Conservation (phyloP, 148 eudicot genomes). For the Oxyria digyna region DNA sequence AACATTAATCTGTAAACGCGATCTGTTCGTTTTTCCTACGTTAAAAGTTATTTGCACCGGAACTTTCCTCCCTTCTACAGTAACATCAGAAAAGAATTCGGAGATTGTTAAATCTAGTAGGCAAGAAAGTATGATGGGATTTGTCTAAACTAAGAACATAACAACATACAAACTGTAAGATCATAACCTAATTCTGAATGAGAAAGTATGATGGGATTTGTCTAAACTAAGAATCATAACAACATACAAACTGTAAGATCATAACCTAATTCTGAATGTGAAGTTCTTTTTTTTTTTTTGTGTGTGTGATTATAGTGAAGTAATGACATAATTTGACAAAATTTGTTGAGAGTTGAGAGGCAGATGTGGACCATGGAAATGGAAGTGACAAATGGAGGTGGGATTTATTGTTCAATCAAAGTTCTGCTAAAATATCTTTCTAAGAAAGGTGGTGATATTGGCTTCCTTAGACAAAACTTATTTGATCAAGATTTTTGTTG, state of each 20-base stretch:
- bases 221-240: neutral
- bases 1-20: too few species aligned
- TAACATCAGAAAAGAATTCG: neutral
- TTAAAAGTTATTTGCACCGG: neutral
- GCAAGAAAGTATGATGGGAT: neutral
- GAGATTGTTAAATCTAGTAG: neutral
- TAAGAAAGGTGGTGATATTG: neutral
- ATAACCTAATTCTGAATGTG: neutral
- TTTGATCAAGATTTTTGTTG: slow-evolving; percentile 4
- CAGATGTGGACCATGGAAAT: neutral
- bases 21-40: too few species aligned
- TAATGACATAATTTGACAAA: neutral
- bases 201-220: neutral
- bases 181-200: neutral
- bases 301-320: neutral
- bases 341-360: neutral
- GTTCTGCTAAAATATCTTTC: neutral
- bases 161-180: neutral
- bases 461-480: slow-evolving; percentile 7
- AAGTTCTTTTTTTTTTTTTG: neutral
- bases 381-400: neutral
- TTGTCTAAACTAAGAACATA: neutral
- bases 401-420: neutral
- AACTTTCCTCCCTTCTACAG: neutral
- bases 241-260: neutral